A percentile compares a stretch with the other conserved stretches of the same genome.
Conservation (phyloP, 176 grass and related monocot genomes). For the Tillandsia fasciculata region DNA sequence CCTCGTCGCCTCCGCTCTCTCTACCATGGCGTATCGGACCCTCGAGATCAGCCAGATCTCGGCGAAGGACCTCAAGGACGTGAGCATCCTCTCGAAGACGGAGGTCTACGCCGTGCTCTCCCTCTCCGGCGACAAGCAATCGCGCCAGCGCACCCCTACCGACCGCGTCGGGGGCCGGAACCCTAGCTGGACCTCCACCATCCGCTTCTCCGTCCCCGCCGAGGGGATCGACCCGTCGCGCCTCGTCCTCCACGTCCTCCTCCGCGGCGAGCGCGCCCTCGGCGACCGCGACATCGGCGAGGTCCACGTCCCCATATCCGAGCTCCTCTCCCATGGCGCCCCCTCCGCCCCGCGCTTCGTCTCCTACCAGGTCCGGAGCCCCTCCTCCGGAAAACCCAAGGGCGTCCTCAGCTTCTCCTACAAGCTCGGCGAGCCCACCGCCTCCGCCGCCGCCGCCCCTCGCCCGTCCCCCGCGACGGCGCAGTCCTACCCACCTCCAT, state of each 20-base stretch:
- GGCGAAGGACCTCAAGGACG: slow-evolving; percentile 67
- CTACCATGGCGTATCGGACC: slow-evolving; percentile 40
- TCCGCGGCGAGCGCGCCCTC: slow-evolving; percentile 52
- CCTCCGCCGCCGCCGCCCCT: slow-evolving; percentile 5
- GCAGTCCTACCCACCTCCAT: too few species aligned
- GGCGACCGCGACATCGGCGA: slow-evolving; percentile 77
- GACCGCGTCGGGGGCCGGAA: slow-evolving; percentile 55
- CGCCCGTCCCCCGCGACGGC: background rate
- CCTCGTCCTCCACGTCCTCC: slow-evolving; percentile 39
- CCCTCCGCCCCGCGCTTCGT: slow-evolving; percentile 36
- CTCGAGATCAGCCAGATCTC: slow-evolving; percentile 73
- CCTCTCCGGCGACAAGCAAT: slow-evolving; percentile 44
- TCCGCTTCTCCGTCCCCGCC: slow-evolving; percentile 40
- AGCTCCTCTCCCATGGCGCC: slow-evolving; percentile 44
- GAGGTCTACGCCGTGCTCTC: slow-evolving; percentile 66
- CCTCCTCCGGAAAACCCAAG: slow-evolving; percentile 52
- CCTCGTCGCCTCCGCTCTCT: background rate
- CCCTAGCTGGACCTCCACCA: slow-evolving; percentile 56
- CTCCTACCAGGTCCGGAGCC: slow-evolving; percentile 58
- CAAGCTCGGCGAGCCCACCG: slow-evolving; percentile 44
- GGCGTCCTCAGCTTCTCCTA: slow-evolving; percentile 81
- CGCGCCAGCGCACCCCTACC: slow-evolving; percentile 29
- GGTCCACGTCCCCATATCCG: slow-evolving; percentile 61
- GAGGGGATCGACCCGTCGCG: background rate
- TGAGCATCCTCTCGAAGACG: slow-evolving; percentile 74